Conservation (phyloP, 2,329 filamentous ascomycete species). For the Westerdykella aurantiaca region DNA sequence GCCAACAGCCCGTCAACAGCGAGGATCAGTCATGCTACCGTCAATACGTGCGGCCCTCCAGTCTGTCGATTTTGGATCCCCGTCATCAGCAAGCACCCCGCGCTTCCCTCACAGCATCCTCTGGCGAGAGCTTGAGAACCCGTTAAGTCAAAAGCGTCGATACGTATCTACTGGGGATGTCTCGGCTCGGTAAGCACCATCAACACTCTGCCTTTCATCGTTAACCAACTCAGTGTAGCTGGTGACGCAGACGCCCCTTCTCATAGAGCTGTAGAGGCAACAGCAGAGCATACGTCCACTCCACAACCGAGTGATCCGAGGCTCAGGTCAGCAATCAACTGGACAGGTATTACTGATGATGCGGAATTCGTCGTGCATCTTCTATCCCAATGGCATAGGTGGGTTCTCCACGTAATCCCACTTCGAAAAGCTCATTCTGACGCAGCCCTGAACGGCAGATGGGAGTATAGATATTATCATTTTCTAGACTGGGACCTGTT, state of each 20-base stretch:
- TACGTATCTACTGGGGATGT: slow-evolving; percentile 20
- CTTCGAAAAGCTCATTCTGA: neutral
- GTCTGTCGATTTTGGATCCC: slow-evolving; percentile 9
- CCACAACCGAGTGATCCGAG: slow-evolving; percentile 12
- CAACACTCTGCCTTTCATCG: too few relatives aligned
- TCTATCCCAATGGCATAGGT: slow-evolving; percentile 20
- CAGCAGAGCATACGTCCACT: slow-evolving; percentile 1
- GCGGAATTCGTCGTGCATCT: slow-evolving; percentile 16
- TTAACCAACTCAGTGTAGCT: too few relatives aligned
- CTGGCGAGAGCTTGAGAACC: slow-evolving; percentile 15
- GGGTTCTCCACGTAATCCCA: neutral
- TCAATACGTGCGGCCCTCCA: slow-evolving; percentile 25
- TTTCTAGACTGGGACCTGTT: slow-evolving; percentile 28
- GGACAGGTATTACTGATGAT: slow-evolving; percentile 22
- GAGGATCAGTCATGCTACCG: slow-evolving; percentile 21
- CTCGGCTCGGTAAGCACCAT: slow-evolving; percentile 21
- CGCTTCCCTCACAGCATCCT: slow-evolving; percentile 14
- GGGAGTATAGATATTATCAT: slow-evolving; percentile 25
- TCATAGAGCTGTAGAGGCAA: too few relatives aligned
- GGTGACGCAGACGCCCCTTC: too few relatives aligned
- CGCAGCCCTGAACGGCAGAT: neutral
- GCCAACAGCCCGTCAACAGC: slow-evolving; percentile 1
- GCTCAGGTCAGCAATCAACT: slow-evolving; percentile 13
- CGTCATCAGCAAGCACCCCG: slow-evolving; percentile 6
- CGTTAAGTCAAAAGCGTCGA: slow-evolving; percentile 20